These are phyloP conservation scores for Coemansia sp. DNA, from an alignment of 192 early-diverging fungal genomes.

Conservation along the genomic window DNA sequence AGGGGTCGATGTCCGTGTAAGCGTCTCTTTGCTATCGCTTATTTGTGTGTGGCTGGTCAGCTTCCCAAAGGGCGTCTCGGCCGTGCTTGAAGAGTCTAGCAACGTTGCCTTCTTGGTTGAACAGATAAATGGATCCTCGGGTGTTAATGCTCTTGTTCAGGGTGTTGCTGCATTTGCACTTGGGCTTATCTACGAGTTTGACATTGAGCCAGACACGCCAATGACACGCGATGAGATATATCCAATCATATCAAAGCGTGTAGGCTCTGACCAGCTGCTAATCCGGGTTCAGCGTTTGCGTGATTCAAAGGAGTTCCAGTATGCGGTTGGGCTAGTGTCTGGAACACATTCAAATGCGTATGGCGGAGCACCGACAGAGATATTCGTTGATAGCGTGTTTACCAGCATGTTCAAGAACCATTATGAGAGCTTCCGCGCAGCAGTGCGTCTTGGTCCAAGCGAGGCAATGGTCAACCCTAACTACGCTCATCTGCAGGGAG, in stretches of 20 bases:
- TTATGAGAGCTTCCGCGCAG: slow-evolving; percentile 63
- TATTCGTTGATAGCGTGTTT: slow-evolving; percentile 84
- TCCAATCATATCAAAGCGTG: slow-evolving; percentile 80
- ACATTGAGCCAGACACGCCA: slow-evolving; percentile 75
- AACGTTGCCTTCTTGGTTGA: slow-evolving; percentile 93
- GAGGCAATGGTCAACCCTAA: slow-evolving; percentile 33
- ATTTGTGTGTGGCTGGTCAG: slow-evolving; percentile 85
- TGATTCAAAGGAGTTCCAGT: slow-evolving; percentile 80
- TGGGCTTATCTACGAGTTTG: slow-evolving; percentile 86
- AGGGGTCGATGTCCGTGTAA: slow-evolving; percentile 65
- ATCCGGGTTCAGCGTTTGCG: slow-evolving; percentile 82
- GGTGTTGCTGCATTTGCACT: slow-evolving; percentile 87
- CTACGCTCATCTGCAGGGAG: slow-evolving; percentile 41
- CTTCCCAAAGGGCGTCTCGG: slow-evolving; percentile 74
- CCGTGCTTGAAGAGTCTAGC: slow-evolving; percentile 85
- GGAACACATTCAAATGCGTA: slow-evolving; percentile 65
- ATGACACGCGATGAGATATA: slow-evolving; percentile 74
- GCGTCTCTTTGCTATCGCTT: slow-evolving; percentile 78
- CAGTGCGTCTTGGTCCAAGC: slow-evolving; percentile 28
- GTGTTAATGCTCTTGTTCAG: slow-evolving; percentile 83
- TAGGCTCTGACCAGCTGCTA: slow-evolving; percentile 84
- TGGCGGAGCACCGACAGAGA: slow-evolving; percentile 61
- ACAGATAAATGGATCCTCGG: slow-evolving; percentile 84
- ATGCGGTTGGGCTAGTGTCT: slow-evolving; percentile 64
- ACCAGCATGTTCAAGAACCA: slow-evolving; percentile 81